These are phyloP conservation scores for Buxus sempervirens DNA, from an alignment of 164 flowering plant species.

Conservation along the genomic window DNA sequence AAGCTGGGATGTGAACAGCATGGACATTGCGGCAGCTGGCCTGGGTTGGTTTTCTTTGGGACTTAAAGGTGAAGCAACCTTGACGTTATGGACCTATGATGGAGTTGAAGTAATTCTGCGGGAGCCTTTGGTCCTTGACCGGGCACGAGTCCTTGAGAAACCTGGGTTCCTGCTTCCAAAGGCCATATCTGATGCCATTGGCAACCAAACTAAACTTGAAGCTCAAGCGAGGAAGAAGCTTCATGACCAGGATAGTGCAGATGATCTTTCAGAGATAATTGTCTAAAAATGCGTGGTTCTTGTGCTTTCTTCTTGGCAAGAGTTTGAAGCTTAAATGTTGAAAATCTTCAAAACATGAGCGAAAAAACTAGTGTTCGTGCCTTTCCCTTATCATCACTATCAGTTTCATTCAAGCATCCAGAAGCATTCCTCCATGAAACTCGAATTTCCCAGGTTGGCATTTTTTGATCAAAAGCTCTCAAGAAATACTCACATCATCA, in stretches of 20 bases:
- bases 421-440: too few relatives aligned
- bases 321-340: background rate
- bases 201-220: conserved; percentile 52
- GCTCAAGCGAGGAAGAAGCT: conserved; percentile 40
- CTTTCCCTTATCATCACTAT: too few relatives aligned
- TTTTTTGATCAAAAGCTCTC: too few relatives aligned
- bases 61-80: conserved; percentile 82
- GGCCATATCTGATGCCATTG: conserved; percentile 81
- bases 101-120: conserved; percentile 56
- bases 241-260: conserved; percentile 26
- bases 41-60: conserved; percentile 92
- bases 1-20: conserved; percentile 85
- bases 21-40: conserved; percentile 81
- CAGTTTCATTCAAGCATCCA: too few relatives aligned
- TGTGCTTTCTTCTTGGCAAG: background rate
- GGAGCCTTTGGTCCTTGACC: conserved; percentile 90
- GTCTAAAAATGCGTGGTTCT: conserved; percentile 7
- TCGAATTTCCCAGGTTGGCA: too few relatives aligned
- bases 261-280: conserved; percentile 27
- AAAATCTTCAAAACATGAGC: too few relatives aligned
- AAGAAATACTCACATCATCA: too few relatives aligned
- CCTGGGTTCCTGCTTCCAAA: conserved; percentile 89
- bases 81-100: conserved; percentile 67
- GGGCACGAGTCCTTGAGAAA: conserved; percentile 73
- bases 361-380: too few relatives aligned